These are phyloP conservation scores for Choiromyces venosus DNA, from an alignment of 495 filamentous ascomycete genomes.

Conservation along the genomic window DNA sequence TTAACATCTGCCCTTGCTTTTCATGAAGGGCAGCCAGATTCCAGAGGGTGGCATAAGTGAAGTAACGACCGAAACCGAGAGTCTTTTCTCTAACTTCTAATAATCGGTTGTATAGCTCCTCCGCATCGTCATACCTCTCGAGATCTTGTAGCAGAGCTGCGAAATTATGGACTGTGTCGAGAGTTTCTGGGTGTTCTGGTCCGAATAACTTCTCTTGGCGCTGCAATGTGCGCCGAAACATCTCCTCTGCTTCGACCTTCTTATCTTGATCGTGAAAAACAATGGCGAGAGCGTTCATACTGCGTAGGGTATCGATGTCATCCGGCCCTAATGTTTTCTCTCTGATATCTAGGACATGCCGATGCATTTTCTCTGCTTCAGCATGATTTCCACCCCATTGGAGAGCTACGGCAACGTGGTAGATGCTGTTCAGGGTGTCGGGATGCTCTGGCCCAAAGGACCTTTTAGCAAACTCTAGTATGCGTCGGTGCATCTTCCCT, in stretches of 20 bases:
- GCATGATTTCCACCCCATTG: neutral
- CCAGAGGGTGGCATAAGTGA: constrained; percentile 4
- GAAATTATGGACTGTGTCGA: constrained; percentile 12
- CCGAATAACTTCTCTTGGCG: constrained; percentile 16
- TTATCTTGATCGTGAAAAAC: neutral
- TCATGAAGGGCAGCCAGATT: neutral
- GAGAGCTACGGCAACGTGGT: neutral
- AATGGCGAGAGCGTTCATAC: neutral
- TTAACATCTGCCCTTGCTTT: neutral
- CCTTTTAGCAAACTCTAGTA: neutral
- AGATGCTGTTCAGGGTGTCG: neutral
- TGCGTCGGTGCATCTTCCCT: neutral
- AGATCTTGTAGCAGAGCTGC: constrained; percentile 14
- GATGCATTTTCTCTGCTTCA: neutral
- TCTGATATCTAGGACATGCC: neutral
- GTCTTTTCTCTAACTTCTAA: constrained; percentile 20
- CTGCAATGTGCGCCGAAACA: constrained; percentile 18
- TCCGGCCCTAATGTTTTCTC: constrained; percentile 8
- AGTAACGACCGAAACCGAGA: constrained; percentile 13
- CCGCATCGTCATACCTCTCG: constrained; percentile 32
- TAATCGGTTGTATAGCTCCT: constrained; percentile 28
- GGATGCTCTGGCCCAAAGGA: neutral
- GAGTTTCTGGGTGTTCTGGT: constrained; percentile 24
- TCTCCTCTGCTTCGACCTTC: constrained; percentile 20
- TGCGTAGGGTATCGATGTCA: neutral